These are phyloP conservation scores for Cutaneotrichosporon spelunceum DNA, from an alignment of 1,284 basidiomycete species.

Conservation along the genomic window DNA sequence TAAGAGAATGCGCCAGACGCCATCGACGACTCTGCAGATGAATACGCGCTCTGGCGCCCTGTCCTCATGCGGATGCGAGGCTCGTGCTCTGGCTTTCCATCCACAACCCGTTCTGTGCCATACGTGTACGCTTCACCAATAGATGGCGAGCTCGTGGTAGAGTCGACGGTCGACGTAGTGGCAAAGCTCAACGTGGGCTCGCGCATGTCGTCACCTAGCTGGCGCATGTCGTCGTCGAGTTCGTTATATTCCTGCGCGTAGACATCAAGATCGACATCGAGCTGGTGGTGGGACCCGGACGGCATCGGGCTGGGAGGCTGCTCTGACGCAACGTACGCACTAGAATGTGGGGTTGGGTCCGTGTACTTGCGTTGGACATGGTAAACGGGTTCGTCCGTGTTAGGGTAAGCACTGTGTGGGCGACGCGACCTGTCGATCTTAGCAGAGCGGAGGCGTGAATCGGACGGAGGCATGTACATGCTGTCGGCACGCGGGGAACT, in stretches of 20 bases:
- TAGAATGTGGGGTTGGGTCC: slow-evolving; percentile 35
- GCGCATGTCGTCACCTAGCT: slow-evolving; percentile 31
- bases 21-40: slow-evolving; percentile 47
- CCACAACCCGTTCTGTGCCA: slow-evolving; percentile 23
- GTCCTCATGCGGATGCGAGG: slow-evolving; percentile 36
- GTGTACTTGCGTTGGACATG: slow-evolving; percentile 42
- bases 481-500: slow-evolving; percentile 11
- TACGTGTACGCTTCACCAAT: slow-evolving; percentile 36
- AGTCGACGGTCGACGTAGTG: slow-evolving; percentile 46
- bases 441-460: slow-evolving; percentile 26
- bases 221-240: slow-evolving; percentile 31
- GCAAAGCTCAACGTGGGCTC: slow-evolving; percentile 48
- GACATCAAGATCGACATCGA: slow-evolving; percentile 45
- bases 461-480: slow-evolving; percentile 10
- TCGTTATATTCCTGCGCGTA: slow-evolving; percentile 35
- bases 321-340: slow-evolving; percentile 15
- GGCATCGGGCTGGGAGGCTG: slow-evolving; percentile 18
- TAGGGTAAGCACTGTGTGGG: slow-evolving; percentile 39
- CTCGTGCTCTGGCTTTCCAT: slow-evolving; percentile 34
- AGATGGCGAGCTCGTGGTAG: slow-evolving; percentile 41
- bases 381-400: slow-evolving; percentile 27
- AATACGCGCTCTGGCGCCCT: slow-evolving; percentile 44
- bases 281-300: slow-evolving; percentile 23
- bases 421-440: slow-evolving; percentile 28
- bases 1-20: slow-evolving; percentile 42